A percentile compares a stretch with the other conserved stretches of the same genome.
These are phyloP conservation scores for Coniella vitis DNA, from an alignment of 2,329 filamentous ascomycete genomes.

Conservation along the genomic window DNA sequence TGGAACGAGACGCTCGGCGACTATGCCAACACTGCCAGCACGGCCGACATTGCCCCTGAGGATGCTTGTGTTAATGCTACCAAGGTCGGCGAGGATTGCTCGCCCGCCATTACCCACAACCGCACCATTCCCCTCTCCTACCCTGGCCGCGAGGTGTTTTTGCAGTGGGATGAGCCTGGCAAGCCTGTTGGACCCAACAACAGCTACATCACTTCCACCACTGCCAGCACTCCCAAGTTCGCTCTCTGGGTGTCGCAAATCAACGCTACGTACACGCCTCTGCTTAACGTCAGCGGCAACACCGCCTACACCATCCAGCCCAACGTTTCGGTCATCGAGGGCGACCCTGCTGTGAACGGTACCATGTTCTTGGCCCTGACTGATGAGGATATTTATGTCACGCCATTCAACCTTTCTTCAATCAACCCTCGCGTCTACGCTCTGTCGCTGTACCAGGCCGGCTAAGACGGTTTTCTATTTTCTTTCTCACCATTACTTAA, in stretches of 20 bases:
- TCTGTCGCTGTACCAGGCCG: conserved; percentile 70
- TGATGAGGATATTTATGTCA: conserved; percentile 59
- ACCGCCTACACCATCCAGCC: conserved; percentile 68
- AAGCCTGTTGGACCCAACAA: conserved; percentile 70
- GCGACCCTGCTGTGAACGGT: conserved; percentile 64
- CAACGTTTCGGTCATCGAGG: conserved; percentile 57
- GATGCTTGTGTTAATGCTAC: conserved; percentile 54
- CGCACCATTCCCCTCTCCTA: conserved; percentile 65
- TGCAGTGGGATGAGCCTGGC: conserved; percentile 68
- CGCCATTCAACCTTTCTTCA: conserved; percentile 68
- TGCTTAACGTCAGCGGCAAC: conserved; percentile 47
- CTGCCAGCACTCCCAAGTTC: conserved; percentile 54
- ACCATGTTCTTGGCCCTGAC: conserved; percentile 77
- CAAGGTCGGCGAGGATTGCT: conserved; percentile 48
- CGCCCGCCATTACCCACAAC: conserved; percentile 61
- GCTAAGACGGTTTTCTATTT: too few relatives aligned
- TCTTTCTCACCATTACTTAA: too few relatives aligned
- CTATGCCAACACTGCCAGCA: conserved; percentile 48
- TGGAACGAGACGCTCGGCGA: conserved; percentile 59
- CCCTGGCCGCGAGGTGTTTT: conserved; percentile 62
- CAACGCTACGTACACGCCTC: conserved; percentile 62
- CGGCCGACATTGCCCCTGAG: conserved; percentile 33
- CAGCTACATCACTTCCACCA: conserved; percentile 63
- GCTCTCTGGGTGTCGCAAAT: conserved; percentile 74
- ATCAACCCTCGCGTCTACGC: conserved; percentile 73